Evolutionary conservation across 176 grass and related monocot genomes (phyloP).

Genomic region (Oryza meridionalis): DNA sequence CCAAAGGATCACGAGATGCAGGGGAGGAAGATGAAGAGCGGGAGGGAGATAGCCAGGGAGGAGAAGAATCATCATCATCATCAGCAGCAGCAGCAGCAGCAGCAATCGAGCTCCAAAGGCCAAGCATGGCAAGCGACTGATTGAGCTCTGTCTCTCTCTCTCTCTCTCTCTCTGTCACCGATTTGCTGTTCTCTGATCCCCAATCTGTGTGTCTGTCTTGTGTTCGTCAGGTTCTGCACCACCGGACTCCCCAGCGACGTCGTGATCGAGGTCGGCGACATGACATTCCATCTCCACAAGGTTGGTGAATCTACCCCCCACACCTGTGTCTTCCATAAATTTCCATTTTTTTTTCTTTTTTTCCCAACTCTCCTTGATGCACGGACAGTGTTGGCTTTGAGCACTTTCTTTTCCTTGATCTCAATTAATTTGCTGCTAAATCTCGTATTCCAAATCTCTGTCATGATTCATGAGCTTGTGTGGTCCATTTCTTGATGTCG

Average conservation of each 20-base stretch:
- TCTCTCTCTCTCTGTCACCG: background rate
- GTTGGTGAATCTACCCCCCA: conserved; percentile 34
- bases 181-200: conserved; percentile 33
- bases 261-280: conserved; percentile 92
- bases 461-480: background rate
- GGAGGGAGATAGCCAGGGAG: conserved; percentile 38
- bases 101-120: conserved; percentile 62
- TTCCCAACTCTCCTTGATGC: background rate
- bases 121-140: conserved; percentile 75
- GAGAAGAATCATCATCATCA: background rate
- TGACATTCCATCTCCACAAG: conserved; percentile 99
- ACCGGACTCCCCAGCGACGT: conserved; percentile 95
- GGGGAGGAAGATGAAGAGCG: conserved; percentile 44
- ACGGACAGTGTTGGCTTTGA: background rate
- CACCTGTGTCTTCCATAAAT: background rate
- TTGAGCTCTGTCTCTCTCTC: background rate
- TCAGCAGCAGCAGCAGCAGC: background rate
- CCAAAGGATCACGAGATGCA: conserved; percentile 32
- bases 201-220: background rate
- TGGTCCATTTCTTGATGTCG: conserved; percentile 21
- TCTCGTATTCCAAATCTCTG: conserved; percentile 2
- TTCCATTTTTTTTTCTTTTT: conserved; percentile 11
- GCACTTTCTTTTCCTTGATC: background rate
- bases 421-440: background rate
- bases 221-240: conserved; percentile 87